These are phyloP conservation scores for Arachnomyces sp. DNA, from an alignment of 2,329 filamentous ascomycete genomes.

Conservation along the genomic window DNA sequence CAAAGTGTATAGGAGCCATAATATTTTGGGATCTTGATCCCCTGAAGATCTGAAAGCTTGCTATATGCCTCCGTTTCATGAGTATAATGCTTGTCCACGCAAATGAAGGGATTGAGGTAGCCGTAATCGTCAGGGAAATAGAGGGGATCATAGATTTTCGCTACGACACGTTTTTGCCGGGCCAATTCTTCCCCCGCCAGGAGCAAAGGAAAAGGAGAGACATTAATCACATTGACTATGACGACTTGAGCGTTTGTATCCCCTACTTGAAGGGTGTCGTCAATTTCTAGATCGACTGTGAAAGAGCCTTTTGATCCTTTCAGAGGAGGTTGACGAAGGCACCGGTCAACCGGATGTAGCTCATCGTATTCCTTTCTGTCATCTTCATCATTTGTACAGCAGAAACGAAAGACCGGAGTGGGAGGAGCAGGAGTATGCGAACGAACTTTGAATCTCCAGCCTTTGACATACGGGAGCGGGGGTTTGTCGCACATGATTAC, in stretches of 20 bases:
- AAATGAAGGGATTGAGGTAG: slow-evolving; percentile 17
- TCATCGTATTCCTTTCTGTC: slow-evolving; percentile 12
- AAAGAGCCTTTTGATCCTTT: slow-evolving; percentile 9
- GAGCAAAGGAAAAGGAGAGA: slow-evolving; percentile 2
- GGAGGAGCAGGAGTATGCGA: slow-evolving; percentile 13
- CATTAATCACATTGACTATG: slow-evolving; percentile 9
- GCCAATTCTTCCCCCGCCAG: slow-evolving; percentile 1
- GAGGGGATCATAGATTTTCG: slow-evolving; percentile 19
- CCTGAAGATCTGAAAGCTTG: slow-evolving; percentile 14
- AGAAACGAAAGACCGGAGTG: slow-evolving; percentile 9
- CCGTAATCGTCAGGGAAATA: slow-evolving; percentile 17
- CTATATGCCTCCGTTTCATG: slow-evolving; percentile 16
- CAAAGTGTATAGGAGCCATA: slow-evolving; percentile 19
- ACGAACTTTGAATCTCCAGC: slow-evolving; percentile 15
- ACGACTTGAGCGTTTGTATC: slow-evolving; percentile 16
- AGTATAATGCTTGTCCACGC: slow-evolving; percentile 18
- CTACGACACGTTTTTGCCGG: slow-evolving; percentile 12
- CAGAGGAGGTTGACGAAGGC: slow-evolving; percentile 13
- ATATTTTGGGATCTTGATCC: slow-evolving; percentile 14
- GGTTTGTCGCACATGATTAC: no score
- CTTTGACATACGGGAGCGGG: slow-evolving; percentile 11
- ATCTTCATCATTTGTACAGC: slow-evolving; percentile 9
- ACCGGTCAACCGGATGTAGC: slow-evolving; percentile 12
- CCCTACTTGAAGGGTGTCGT: slow-evolving; percentile 12
- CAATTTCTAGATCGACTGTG: slow-evolving; percentile 12